These are phyloP conservation scores for Zygoascus flipseniorum DNA, from an alignment of 805 yeast genomes.

Conservation along the genomic window DNA sequence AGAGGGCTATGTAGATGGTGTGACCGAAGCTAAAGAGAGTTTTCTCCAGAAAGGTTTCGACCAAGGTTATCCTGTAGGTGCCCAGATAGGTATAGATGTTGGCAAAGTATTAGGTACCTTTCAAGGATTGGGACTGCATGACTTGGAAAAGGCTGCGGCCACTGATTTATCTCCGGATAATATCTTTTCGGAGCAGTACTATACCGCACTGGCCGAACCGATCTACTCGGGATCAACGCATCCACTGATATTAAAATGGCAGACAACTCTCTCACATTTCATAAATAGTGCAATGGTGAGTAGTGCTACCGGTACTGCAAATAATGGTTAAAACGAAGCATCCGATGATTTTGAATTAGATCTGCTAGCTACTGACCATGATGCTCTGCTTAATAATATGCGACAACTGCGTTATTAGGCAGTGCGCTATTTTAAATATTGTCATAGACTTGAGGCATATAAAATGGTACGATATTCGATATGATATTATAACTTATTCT, in stretches of 20 bases:
- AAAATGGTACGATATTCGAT: no score
- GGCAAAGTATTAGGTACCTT: constrained; percentile 57
- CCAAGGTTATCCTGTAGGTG: constrained; percentile 69
- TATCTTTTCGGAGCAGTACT: constrained; percentile 47
- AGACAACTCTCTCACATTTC: constrained; percentile 7
- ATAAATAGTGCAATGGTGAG: neutral
- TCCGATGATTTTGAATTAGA: no score
- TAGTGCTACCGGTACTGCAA: no score
- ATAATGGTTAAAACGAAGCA: no score
- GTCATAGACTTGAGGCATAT: no score
- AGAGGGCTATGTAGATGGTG: constrained; percentile 79
- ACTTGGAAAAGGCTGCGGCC: constrained; percentile 26
- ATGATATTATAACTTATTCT: neutral
- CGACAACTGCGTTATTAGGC: no score
- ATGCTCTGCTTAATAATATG: no score
- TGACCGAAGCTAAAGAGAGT: constrained; percentile 56
- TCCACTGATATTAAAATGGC: constrained; percentile 42
- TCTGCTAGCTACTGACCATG: no score
- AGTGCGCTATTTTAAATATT: no score
- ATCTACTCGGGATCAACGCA: constrained; percentile 25
- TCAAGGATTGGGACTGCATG: constrained; percentile 31
- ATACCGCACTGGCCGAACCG: constrained; percentile 33
- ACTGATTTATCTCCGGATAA: constrained; percentile 50
- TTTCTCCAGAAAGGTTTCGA: constrained; percentile 78
- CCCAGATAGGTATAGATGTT: constrained; percentile 52